These are phyloP conservation scores for Pholiota adiposa DNA, from an alignment of 1,284 basidiomycete species.

Conservation along the genomic window DNA sequence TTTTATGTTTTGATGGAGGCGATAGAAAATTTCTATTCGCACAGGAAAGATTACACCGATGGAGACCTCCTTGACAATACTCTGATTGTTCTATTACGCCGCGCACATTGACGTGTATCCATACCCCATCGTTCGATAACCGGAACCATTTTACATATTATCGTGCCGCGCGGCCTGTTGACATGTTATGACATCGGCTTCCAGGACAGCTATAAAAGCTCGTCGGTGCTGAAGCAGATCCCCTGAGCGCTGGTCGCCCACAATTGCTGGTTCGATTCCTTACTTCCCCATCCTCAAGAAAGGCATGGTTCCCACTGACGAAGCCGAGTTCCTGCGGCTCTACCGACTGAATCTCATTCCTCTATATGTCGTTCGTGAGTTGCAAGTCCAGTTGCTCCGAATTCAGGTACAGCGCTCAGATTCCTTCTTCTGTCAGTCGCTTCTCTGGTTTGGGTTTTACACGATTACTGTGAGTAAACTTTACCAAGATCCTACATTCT, in stretches of 20 bases:
- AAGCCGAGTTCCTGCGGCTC: constrained; percentile 12
- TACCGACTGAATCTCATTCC: constrained; percentile 20
- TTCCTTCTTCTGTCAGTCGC: constrained; percentile 25
- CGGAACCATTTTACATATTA: background rate
- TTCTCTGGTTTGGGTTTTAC: constrained; percentile 36
- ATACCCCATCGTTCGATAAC: background rate
- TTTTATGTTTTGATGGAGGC: too few relatives aligned
- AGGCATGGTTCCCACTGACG: background rate
- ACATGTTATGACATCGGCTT: background rate
- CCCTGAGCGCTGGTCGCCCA: constrained; percentile 5
- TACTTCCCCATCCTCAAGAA: background rate
- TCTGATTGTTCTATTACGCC: background rate
- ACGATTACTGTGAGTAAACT: constrained; percentile 36
- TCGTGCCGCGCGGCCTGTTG: background rate
- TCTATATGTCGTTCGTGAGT: constrained; percentile 25
- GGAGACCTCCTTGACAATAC: background rate
- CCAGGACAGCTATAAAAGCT: background rate
- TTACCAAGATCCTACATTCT: background rate
- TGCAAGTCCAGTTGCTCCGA: constrained; percentile 12
- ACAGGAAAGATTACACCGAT: background rate
- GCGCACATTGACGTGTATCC: background rate
- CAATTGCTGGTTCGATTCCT: constrained; percentile 2
- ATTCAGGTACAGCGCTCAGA: background rate
- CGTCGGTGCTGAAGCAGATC: too few relatives aligned
- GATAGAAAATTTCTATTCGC: too few relatives aligned